Evolutionary conservation across 257 asterid species (phyloP), one percentile per base, ranked within the genome.

Genomic region (Paulownia fortunei): DNA sequence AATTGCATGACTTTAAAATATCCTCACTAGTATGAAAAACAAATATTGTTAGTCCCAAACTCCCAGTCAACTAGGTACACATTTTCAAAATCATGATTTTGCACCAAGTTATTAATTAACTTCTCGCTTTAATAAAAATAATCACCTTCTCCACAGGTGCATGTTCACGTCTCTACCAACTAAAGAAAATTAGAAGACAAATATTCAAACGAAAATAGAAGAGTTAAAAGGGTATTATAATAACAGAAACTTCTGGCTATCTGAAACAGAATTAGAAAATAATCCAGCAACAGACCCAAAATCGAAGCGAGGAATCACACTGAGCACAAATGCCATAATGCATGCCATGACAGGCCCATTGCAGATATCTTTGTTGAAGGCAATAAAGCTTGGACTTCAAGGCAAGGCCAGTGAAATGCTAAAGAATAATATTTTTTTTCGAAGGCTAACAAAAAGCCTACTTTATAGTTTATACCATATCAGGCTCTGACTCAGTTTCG

Each of bases 331-430:
- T 7, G 3, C 6, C 16, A 6, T 23, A 6, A 27, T 30, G 41
- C 44, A 30, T 52, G 59, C 58, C 30, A 13, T 2, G 42, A 69
- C 13, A 41, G 27, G 39, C 44, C 10, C n/a, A 15, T n/a, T 54
- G 68, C 69, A 66, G 26, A 54, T 16, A 56, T 65, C 47, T 41
- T 18, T 39, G 46, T 26, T 16, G 36, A 16, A 80, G 41, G 80
- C n/a, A 65, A 21, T 18, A 3, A 44, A 73, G 59, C 41, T 79
- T 58, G 16, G 37, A 65, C 34, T n/a, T 34, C 80, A n/a, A 73
- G 24, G 18, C 54, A 49, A 47, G 2, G 15, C 69, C 49, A 11
- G 7, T 15, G 9, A 69, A 47, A 23, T 62, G 51, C 26, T 1
- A 2, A 47, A 15, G 36, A 55, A 26, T 8, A 3, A 30, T 23